A percentile compares a stretch with the other conserved stretches of the same genome.
phyloP scores from a whole-genome alignment of 2,329 filamentous ascomycete genomes.

The Pseudogymnoascus sp. region DNA sequence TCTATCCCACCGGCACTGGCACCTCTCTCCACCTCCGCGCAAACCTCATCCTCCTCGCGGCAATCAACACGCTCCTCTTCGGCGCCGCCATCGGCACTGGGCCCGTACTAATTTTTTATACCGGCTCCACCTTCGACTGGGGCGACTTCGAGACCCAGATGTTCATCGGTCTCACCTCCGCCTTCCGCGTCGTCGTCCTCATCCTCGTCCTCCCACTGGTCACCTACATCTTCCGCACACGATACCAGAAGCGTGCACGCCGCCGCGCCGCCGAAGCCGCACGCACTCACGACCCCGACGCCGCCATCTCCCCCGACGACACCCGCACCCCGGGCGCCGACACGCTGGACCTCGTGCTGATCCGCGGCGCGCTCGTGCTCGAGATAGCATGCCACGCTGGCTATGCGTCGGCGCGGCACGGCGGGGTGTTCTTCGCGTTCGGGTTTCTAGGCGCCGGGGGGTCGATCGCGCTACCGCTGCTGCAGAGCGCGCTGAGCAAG shows the following conservation, averaged over 20 bases:
- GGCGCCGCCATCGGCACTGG: constrained; percentile 73
- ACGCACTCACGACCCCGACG: constrained; percentile 55
- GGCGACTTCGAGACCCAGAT: constrained; percentile 67
- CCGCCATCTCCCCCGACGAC: constrained; percentile 35
- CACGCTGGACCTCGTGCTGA: constrained; percentile 63
- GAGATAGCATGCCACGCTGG: constrained; percentile 70
- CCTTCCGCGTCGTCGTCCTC: constrained; percentile 63
- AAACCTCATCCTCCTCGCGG: constrained; percentile 74
- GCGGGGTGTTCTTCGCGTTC: constrained; percentile 57
- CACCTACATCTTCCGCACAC: constrained; percentile 61
- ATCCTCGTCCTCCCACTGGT: constrained; percentile 66
- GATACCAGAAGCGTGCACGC: constrained; percentile 22
- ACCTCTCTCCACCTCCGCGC: constrained; percentile 54
- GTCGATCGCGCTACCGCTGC: constrained; percentile 74
- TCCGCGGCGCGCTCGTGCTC: constrained; percentile 65
- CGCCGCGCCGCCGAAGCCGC: constrained; percentile 63
- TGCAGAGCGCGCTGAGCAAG: constrained; percentile 80
- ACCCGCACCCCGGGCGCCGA: constrained; percentile 52
- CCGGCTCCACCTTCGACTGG: constrained; percentile 74
- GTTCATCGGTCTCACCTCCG: constrained; percentile 74
- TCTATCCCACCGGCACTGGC: constrained; percentile 62
- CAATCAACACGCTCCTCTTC: constrained; percentile 74
- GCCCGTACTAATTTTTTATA: constrained; percentile 77
- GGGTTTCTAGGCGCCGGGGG: constrained; percentile 69
- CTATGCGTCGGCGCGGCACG: constrained; percentile 57